Evolutionary conservation across 208 protist species (phyloP), one percentile per base, ranked within the genome.

Genomic region (Trypanosoma rangeli): DNA sequence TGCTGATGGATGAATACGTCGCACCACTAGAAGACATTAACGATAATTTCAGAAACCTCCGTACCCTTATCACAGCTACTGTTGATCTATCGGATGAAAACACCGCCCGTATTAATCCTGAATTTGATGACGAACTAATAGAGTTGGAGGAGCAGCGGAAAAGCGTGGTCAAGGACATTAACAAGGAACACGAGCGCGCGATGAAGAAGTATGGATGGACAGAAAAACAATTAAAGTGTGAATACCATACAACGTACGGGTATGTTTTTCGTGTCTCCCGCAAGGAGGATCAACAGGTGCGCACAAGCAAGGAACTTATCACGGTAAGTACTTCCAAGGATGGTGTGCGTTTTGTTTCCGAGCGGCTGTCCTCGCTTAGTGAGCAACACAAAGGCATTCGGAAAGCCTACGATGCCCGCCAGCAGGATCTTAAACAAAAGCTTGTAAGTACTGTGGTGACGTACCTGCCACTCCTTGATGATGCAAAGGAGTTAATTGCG

Each of bases 391-490:
- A 82, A n/a, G 60, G 73, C 55, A 77, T 95, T 61, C 82, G 80
- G 24, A 82, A 79, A 39, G 73, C 79, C 48, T 98, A 98, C 68
- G 85, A 94, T 31, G 46, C 35, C 15, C 87, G 92, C 9, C 92
- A 97, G 80, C 60, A 85, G 24, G 81, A 79, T 26, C 81, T 99
- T 24, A 97, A 98, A 52, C 59, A 73, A 5, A 97, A 98, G 72
- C 82, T 98, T 24, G 78, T 98, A 5, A 83, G 98, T n/a, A 93
- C 88, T 26, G 91, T 97, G 48, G 85, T 84, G n/a, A 94, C 84
- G 7, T 99, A 99, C 76, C 61, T 94, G 12, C 97, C 97, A 1
- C 79, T 98, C 8, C 84, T 99, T 31, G 95, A 99, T 67, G 87
- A 98, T 55, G 79, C 96, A 16, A 97, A 93, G 76, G 83, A 94